Evolutionary conservation across 371 early-diverging fungal genomes (phyloP), one percentile per base, ranked within the genome.

Genomic region (Mortierella sp.): DNA sequence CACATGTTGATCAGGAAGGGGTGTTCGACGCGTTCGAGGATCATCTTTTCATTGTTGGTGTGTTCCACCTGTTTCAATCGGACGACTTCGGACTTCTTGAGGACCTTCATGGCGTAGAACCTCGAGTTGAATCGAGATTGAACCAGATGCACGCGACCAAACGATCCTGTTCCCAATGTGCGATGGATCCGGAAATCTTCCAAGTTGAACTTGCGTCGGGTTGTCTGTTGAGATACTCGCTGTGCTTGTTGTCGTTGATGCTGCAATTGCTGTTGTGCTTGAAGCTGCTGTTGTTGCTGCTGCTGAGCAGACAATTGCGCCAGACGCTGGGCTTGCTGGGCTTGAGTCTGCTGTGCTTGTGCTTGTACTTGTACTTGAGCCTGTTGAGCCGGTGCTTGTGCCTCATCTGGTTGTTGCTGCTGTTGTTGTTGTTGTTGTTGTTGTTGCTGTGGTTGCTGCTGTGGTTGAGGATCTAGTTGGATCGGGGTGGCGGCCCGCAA

Each of bases 141-240:
- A 19, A 92, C 95, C 24, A 99, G 85, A 80, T 95, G 96, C 44
- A 99, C 99, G 22, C 98, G 92, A 22, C 99, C 99, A 86, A 99
- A 99, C 10, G 98, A 96, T 13, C 99, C 99, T 0, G 98, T 97
- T 14, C 99, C 99, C 22, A 99, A 64, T 14, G 93, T 94, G 31
- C 92, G 86, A 53, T 87, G 81, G 57, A 92, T 79, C 58, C 85
- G 84, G 63, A 91, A 92, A 59, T 92, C 90, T 27, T 81, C 80
- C 39, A 93, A 78, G 63, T 83, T 84, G 40, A 91, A 83, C 55
- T 88, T 86, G 50, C 76, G 76, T n/a, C 76, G 63, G 16, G 76
- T 39, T 8, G 67, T n/a, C 14, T 55, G 55, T 34, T 59, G 59
- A 14, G 57, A 2, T 39, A 46, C 47, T 19, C 60, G 71, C 19